Percentiles rank a stretch among this genome's conserved stretches.
These are phyloP conservation scores for Penicillium palitans DNA, from an alignment of 2,329 filamentous ascomycete genomes.

Conservation along the genomic window DNA sequence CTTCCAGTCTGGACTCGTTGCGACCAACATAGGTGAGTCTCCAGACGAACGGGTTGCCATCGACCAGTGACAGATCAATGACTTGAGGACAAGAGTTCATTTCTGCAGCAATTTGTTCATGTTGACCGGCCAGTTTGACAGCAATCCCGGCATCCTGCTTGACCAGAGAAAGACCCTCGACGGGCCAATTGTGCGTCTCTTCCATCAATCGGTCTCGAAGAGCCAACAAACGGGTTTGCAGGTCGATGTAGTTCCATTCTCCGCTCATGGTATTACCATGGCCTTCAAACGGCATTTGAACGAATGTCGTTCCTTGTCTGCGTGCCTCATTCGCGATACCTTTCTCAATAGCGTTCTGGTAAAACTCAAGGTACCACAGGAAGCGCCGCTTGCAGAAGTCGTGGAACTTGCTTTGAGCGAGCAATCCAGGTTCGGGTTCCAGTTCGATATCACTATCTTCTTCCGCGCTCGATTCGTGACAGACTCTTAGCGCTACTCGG, in stretches of 20 bases:
- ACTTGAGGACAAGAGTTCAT: conserved; percentile 70
- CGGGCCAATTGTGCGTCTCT: conserved; percentile 71
- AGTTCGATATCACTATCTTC: not conserved
- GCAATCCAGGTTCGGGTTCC: conserved; percentile 15
- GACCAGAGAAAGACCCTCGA: conserved; percentile 64
- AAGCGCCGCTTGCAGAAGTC: conserved; percentile 90
- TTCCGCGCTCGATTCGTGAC: conserved; percentile 42
- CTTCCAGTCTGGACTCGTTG: conserved; percentile 90
- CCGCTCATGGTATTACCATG: conserved; percentile 79
- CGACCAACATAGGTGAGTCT: conserved; percentile 82
- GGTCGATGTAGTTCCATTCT: conserved; percentile 73
- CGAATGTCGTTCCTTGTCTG: conserved; percentile 64
- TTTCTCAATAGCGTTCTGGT: conserved; percentile 68
- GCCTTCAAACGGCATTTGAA: conserved; percentile 85
- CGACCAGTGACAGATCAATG: conserved; percentile 72
- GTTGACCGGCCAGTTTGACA: conserved; percentile 79
- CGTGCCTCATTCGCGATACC: conserved; percentile 57
- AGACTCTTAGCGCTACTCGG: conserved; percentile 25
- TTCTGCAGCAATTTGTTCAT: conserved; percentile 73
- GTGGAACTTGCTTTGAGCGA: conserved; percentile 73
- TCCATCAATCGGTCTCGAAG: conserved; percentile 70
- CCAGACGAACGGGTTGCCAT: conserved; percentile 90
- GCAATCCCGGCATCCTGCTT: conserved; percentile 72
- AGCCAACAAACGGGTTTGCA: conserved; percentile 66
- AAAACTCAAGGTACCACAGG: conserved; percentile 93